Base-by-base conservation (phyloP, 495 filamentous ascomycete species). In the Neurospora hispaniola region DNA sequence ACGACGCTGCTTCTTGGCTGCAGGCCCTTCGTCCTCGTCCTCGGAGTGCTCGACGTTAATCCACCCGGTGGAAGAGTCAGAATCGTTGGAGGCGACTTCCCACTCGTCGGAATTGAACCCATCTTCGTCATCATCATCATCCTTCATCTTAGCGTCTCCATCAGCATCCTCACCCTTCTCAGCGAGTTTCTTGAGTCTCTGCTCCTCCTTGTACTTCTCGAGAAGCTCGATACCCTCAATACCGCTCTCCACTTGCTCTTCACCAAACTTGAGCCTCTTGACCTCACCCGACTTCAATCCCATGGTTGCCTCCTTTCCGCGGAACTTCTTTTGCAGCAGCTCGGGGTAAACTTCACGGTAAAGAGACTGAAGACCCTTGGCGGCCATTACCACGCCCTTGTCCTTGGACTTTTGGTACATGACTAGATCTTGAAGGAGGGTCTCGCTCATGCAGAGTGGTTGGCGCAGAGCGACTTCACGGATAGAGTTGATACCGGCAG, bases 371-470 rank as follows among this genome's bases (percentile, higher is more conserved):
- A 99, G 83, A 71, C 94, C 94, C 77, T 94, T 92, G 14, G 94
- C 93, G 18, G 95, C 96, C 95, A 99, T 98, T 86, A 96, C 92
- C 14, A 96, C 93, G 73, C 94, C 94, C 82, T 98, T 98, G 78
- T 99, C 96, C 78, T 98, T 98, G 79, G 92, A 96, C 83, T 95
- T 97, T 72, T 94, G 88, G 82, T 99, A 99, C 88, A 94, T 90
- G 16, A 98, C 93, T 42, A 99, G 82, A 84, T 99, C 96, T 80
- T 98, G 96, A n/a, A 99, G 85, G 14, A 98, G 85, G 0, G 95
- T 97, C 73, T 97, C 92, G 74, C 92, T 93, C 91, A 99, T 98
- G 20, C 94, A 96, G 27, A 98, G 84, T 27, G 96, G 96, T 77
- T 98, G 95, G 71, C 96, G 86, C 3, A 89, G 90, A 79, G 96